A percentile compares a stretch with the other conserved stretches of the same genome.
These are phyloP conservation scores for Capsicum chinense DNA, from an alignment of 257 asterid genomes.

Conservation along the genomic window DNA sequence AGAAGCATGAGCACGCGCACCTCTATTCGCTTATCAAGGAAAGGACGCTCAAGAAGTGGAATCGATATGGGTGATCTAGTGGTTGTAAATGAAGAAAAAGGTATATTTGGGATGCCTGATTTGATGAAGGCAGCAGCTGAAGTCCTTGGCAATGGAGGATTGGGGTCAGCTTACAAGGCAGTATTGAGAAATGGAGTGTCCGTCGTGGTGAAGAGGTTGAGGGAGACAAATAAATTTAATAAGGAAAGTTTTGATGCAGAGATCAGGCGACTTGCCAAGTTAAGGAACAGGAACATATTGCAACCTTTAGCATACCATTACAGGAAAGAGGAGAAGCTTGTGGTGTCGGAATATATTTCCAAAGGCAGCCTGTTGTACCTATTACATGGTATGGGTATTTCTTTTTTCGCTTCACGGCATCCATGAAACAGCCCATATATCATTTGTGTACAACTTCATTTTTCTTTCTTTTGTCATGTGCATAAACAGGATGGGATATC, in stretches of 20 bases:
- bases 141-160: conserved; percentile 80
- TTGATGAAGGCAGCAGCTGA: conserved; percentile 98
- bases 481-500: conserved; percentile 7
- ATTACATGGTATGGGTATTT: conserved; percentile 65
- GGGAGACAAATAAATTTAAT: conserved; percentile 69
- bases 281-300: conserved; percentile 64
- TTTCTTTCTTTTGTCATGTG: not conserved
- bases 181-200: conserved; percentile 62
- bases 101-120: conserved; percentile 71
- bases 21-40: conserved; percentile 44
- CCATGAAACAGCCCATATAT: not conserved
- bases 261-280: conserved; percentile 64
- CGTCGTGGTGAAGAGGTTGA: conserved; percentile 87
- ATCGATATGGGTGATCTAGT: conserved; percentile 56
- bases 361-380: conserved; percentile 73
- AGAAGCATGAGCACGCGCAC: conserved; percentile 41
- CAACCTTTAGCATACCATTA: conserved; percentile 82
- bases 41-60: conserved; percentile 36
- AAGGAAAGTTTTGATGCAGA: conserved; percentile 68
- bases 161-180: conserved; percentile 93
- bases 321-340: conserved; percentile 82
- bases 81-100: conserved; percentile 70
- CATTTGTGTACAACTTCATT: not conserved
- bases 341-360: conserved; percentile 69
- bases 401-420: not conserved